Evolutionary conservation across 441 rosid genomes (phyloP).

Genomic region (Pelargonium citronellum): DNA sequence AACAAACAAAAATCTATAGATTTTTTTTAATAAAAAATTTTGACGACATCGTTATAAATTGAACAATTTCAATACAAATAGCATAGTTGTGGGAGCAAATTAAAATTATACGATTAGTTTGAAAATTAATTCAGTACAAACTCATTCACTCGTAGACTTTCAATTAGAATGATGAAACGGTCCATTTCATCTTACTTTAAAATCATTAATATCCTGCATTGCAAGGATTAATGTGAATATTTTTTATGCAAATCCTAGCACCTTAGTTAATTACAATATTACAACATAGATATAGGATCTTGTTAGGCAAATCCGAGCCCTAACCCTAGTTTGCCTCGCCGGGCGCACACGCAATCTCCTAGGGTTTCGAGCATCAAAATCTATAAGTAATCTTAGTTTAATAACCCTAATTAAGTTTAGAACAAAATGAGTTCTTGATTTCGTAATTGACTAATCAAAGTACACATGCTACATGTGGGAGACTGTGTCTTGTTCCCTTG

Average conservation of each 20-base stretch:
- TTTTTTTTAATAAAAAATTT: no score
- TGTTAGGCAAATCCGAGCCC: constrained; percentile 27
- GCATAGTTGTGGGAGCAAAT: no score
- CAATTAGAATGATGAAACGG: no score
- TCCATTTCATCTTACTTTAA: no score
- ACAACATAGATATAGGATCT: constrained; percentile 36
- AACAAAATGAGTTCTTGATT: constrained; percentile 32
- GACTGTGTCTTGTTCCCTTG: constrained; percentile 49
- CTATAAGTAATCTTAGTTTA: constrained; percentile 8
- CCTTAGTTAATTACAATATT: constrained; percentile 7
- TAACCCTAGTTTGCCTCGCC: constrained; percentile 20
- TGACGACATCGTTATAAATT: no score
- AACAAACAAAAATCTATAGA: no score
- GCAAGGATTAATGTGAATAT: constrained; percentile 16
- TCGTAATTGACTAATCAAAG: constrained; percentile 40
- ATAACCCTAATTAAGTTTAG: constrained; percentile 3
- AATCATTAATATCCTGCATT: constrained; percentile 18
- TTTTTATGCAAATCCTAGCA: neutral
- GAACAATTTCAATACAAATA: no score
- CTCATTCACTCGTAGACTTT: no score
- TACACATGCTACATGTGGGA: constrained; percentile 75
- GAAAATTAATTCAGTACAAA: no score
- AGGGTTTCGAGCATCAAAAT: constrained; percentile 31
- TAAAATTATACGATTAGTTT: no score
- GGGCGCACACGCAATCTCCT: constrained; percentile 40